These are phyloP conservation scores for Wilhelminamyces savonicus DNA, from an alignment of 805 yeast species.

Conservation along the genomic window DNA sequence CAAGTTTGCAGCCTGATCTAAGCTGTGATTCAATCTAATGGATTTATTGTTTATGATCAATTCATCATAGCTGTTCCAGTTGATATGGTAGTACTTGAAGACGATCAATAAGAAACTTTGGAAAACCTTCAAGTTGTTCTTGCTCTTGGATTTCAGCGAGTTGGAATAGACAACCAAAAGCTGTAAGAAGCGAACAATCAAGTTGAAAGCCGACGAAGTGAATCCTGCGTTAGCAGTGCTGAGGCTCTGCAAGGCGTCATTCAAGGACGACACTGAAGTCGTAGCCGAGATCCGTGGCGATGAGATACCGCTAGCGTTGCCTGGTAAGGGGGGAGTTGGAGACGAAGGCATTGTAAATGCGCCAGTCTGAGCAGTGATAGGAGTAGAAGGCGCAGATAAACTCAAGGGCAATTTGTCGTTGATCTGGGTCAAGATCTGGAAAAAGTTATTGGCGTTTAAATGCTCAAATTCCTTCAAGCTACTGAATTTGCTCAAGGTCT, in stretches of 20 bases:
- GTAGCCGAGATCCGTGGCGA: too few species aligned
- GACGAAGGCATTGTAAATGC: background rate
- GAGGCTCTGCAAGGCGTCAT: too few species aligned
- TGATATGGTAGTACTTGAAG: constrained; percentile 34
- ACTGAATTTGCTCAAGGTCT: constrained; percentile 15
- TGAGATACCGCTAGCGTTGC: too few species aligned
- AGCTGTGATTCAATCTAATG: constrained; percentile 30
- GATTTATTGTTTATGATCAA: constrained; percentile 27
- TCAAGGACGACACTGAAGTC: too few species aligned
- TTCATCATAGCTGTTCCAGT: constrained; percentile 32
- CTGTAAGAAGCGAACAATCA: constrained; percentile 28
- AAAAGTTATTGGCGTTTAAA: constrained; percentile 22
- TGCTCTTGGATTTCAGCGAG: constrained; percentile 22
- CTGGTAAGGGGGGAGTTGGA: background rate
- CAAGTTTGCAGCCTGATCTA: constrained; percentile 27
- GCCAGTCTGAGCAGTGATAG: constrained; percentile 13
- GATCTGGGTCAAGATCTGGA: constrained; percentile 30
- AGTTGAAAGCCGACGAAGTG: constrained; percentile 23
- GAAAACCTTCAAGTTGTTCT: constrained; percentile 22
- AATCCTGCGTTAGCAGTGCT: constrained; percentile 1
- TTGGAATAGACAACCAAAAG: constrained; percentile 27
- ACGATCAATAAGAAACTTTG: constrained; percentile 28
- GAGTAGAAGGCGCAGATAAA: constrained; percentile 39
- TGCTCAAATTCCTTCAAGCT: constrained; percentile 26
- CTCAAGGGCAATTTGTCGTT: constrained; percentile 39